Evolutionary conservation across 179 eudicot species (phyloP).

Genomic region (Heliamphora pulchella): DNA sequence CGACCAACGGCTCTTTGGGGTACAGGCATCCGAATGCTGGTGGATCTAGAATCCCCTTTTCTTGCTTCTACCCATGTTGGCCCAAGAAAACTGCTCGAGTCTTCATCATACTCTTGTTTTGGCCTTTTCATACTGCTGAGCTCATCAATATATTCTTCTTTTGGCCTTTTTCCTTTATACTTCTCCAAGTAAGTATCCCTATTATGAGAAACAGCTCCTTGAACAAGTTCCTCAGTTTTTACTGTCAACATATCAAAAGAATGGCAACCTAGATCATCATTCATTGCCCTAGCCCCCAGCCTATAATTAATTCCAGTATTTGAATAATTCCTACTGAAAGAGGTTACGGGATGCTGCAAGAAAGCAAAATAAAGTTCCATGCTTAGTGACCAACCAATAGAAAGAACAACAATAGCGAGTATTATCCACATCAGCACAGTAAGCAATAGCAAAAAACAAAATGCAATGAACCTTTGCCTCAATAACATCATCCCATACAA

Average conservation of each 20-base stretch:
- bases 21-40: conserved; percentile 10
- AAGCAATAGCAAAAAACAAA: background rate
- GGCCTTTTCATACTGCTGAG: conserved; percentile 40
- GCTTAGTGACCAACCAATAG: conserved; percentile 1
- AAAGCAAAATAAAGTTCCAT: conserved; percentile 7
- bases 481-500: background rate
- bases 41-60: conserved; percentile 13
- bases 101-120: conserved; percentile 59
- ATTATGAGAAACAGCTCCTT: conserved; percentile 23
- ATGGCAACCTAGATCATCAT: conserved; percentile 16
- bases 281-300: conserved; percentile 34
- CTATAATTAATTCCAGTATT: conserved; percentile 10
- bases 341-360: conserved; percentile 22
- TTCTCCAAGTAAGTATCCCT: conserved; percentile 22
- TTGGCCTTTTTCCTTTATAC: conserved; percentile 44
- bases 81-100: conserved; percentile 26
- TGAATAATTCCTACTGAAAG: conserved; percentile 16
- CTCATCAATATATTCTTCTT: conserved; percentile 45
- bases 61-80: conserved; percentile 30
- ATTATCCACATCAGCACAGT: background rate
- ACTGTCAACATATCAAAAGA: conserved; percentile 28
- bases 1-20: conserved; percentile 14
- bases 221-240: conserved; percentile 48
- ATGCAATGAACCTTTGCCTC: background rate
- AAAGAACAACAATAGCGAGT: background rate